Evolutionary conservation across 2,329 filamentous ascomycete species (phyloP).

Genomic region (Trichoderma guizhouense): DNA sequence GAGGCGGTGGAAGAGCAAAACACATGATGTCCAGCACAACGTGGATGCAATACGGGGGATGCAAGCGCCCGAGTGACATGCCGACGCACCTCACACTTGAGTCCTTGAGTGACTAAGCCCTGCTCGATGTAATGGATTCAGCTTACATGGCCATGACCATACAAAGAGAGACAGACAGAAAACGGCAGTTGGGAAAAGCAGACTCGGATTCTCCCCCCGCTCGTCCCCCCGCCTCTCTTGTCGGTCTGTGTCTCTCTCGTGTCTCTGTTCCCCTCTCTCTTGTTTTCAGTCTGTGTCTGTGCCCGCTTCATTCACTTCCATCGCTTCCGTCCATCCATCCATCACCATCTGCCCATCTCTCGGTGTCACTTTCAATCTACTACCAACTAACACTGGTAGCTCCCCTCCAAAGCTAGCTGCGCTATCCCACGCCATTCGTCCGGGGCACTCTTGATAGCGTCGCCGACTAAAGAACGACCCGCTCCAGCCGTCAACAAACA

Average conservation of each 20-base stretch:
- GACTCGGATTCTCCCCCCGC: background rate
- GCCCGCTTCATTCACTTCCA: background rate
- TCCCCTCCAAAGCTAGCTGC: background rate
- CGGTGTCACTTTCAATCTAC: background rate
- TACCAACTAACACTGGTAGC: background rate
- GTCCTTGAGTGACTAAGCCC: background rate
- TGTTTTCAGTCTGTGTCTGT: background rate
- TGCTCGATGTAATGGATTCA: background rate
- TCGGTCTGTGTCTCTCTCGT: background rate
- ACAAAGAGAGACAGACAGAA: background rate
- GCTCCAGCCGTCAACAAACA: background rate
- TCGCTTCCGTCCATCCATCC: background rate
- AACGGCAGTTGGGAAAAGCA: background rate
- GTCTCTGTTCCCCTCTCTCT: background rate
- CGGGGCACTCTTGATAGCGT: background rate
- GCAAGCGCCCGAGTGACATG: background rate
- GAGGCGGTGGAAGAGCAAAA: background rate
- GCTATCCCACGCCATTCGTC: slow-evolving; percentile 5
- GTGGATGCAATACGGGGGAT: background rate
- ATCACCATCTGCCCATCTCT: background rate
- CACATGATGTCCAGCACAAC: background rate
- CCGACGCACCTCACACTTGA: background rate
- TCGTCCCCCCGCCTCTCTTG: background rate
- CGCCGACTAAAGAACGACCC: background rate
- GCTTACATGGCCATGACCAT: background rate